Evolutionary conservation across 225 moss, liverwort and hornwort genomes (phyloP), one percentile per base, ranked within the genome.

Genomic region (Asterella californica): DNA sequence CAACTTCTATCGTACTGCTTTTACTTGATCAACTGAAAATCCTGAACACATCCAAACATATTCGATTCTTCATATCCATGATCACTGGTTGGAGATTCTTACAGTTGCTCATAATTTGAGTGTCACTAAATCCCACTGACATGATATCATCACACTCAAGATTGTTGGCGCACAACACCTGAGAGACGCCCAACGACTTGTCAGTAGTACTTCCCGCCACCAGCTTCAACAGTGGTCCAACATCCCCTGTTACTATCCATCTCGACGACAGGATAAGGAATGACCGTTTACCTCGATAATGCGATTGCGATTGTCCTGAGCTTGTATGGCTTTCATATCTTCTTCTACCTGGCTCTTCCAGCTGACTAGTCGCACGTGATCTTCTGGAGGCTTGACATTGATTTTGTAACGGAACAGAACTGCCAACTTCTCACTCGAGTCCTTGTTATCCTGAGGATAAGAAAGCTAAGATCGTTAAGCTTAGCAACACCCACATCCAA

Each of bases 301-400:
- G 72, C 82, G 84, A 75, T 86, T 89, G 54, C 89, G 80, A 53
- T 89, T 86, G 52, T 89, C 89, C 79, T 89, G 86, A n/a, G 81
- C 86, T 78, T 89, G 86, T 12, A 89, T 89, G 21, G 86, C 89
- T 68, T 89, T 89, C 86, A 86, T 83, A 32, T 89, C 86, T 55
- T 89, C 89, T 77, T 89, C 89, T 0, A 89, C 84, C 72, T 84
- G 84, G 78, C 86, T 86, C 55, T 84, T 89, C 89, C 86, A 89
- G 71, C 89, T 89, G 65, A 86, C 72, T n/a, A 86, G 81, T 52
- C 86, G 80, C 18, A 80, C 84, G 27, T 80, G 77, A 72, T 86
- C 89, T 79, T 89, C 81, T 10, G 89, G 89, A 9, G 86, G 89
- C 71, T 86, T 86, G 52, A 89, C 86, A 30, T 83, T 83, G 79